Evolutionary conservation across 305 asterid species (phyloP).

Genomic region (Fraxinus dipetala): DNA sequence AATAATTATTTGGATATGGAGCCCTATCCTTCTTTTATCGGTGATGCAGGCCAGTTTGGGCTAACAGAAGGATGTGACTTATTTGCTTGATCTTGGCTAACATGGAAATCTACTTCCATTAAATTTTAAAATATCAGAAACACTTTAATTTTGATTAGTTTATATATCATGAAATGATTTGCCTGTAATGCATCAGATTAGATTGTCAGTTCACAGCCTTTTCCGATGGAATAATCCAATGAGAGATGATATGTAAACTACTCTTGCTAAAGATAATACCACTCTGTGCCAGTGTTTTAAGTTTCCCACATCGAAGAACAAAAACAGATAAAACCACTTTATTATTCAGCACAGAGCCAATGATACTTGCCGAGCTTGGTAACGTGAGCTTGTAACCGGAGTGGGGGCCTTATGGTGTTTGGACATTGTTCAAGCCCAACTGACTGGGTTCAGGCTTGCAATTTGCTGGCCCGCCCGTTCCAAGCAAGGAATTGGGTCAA

Average conservation of each 20-base stretch:
- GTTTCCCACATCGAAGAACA: not conserved
- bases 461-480: not conserved
- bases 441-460: not conserved
- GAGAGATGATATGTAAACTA: not conserved
- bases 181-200: not conserved
- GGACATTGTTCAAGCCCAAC: not conserved
- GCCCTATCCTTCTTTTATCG: slow-evolving; percentile 21
- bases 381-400: not conserved
- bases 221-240: not conserved
- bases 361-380: not conserved
- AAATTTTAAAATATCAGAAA: not conserved
- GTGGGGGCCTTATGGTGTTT: not conserved
- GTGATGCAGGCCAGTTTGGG: slow-evolving; percentile 25
- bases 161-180: not conserved
- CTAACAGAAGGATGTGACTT: slow-evolving; percentile 21
- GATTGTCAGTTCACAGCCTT: not conserved
- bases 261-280: not conserved
- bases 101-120: not conserved
- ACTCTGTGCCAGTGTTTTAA: not conserved
- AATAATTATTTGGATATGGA: slow-evolving; percentile 26
- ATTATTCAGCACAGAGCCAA: not conserved
- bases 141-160: not conserved
- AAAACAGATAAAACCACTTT: not conserved
- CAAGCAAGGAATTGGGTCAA: not conserved
- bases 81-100: not conserved